Evolutionary conservation across 2,329 filamentous ascomycete genomes (phyloP).

Genomic region (Hypomyces rosellus): DNA sequence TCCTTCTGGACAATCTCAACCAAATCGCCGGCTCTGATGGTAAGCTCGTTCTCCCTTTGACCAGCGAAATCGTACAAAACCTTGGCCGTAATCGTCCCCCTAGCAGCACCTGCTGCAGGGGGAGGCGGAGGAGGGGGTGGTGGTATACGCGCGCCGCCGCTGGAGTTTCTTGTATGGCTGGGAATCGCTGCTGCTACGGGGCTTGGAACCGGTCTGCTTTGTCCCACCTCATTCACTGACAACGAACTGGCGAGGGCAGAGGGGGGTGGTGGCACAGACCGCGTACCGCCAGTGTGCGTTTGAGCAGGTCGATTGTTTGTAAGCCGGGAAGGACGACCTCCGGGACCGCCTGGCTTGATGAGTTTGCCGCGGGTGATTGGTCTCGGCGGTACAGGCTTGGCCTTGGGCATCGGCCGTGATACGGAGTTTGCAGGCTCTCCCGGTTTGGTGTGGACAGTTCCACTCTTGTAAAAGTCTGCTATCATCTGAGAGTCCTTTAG

Average conservation of each 20-base stretch:
- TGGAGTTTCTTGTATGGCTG: conserved; percentile 50
- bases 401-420: conserved; percentile 79
- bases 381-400: conserved; percentile 77
- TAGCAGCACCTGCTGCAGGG: conserved; percentile 15
- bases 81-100: conserved; percentile 72
- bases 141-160: conserved; percentile 49
- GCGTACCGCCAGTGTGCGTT: conserved; percentile 31
- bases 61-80: conserved; percentile 89
- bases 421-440: conserved; percentile 79
- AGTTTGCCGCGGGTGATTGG: conserved; percentile 92
- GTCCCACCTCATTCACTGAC: conserved; percentile 12
- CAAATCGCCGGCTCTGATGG: conserved; percentile 70
- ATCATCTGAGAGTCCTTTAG: conserved; percentile 74
- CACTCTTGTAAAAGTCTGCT: conserved; percentile 89
- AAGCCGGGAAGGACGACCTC: conserved; percentile 70
- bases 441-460: conserved; percentile 75
- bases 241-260: conserved; percentile 23
- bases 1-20: conserved; percentile 92
- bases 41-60: conserved; percentile 77
- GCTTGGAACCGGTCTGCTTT: conserved; percentile 6
- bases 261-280: conserved; percentile 29
- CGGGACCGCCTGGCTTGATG: conserved; percentile 82
- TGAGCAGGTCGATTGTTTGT: conserved; percentile 43
- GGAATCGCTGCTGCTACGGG: conserved; percentile 27
- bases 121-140: conserved; percentile 58